These are phyloP conservation scores for Verticillium albo-atrum DNA, from an alignment of 2,329 filamentous ascomycete species.

Conservation along the genomic window DNA sequence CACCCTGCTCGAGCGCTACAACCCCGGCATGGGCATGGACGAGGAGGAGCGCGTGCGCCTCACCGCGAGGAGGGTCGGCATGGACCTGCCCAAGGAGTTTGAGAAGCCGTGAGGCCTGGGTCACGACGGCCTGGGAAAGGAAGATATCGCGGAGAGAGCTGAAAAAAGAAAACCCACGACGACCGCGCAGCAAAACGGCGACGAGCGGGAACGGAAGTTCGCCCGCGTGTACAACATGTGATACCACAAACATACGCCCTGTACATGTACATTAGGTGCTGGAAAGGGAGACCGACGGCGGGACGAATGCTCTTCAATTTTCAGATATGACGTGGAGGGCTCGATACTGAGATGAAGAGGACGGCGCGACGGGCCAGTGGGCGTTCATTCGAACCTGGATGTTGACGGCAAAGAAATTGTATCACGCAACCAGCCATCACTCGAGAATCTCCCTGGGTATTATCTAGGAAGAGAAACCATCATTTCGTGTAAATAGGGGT, in stretches of 20 bases:
- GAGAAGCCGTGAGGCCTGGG: conserved; percentile 6
- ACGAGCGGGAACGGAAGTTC: neutral
- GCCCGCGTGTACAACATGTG: neutral
- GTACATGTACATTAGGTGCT: neutral
- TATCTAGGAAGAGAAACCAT: neutral
- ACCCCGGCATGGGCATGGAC: conserved; percentile 85
- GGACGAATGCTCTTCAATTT: neutral
- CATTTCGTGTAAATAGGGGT: neutral
- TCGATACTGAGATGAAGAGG: neutral
- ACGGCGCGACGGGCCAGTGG: neutral
- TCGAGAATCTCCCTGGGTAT: neutral
- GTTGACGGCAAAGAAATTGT: neutral
- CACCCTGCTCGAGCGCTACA: conserved; percentile 83
- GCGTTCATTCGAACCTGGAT: neutral
- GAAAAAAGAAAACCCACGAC: too few relatives aligned
- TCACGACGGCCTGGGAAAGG: too few relatives aligned
- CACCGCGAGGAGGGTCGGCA: conserved; percentile 81
- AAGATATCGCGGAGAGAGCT: too few relatives aligned
- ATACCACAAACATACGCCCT: neutral
- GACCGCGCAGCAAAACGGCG: neutral
- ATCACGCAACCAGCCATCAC: neutral
- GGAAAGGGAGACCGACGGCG: neutral
- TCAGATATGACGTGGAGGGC: neutral
- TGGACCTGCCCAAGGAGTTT: conserved; percentile 74
- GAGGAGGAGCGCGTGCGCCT: conserved; percentile 79